A percentile compares a stretch with the other conserved stretches of the same genome.
These are phyloP conservation scores for Lentinus tigrinus DNA, from an alignment of 768 basidiomycete genomes.

Conservation along the genomic window DNA sequence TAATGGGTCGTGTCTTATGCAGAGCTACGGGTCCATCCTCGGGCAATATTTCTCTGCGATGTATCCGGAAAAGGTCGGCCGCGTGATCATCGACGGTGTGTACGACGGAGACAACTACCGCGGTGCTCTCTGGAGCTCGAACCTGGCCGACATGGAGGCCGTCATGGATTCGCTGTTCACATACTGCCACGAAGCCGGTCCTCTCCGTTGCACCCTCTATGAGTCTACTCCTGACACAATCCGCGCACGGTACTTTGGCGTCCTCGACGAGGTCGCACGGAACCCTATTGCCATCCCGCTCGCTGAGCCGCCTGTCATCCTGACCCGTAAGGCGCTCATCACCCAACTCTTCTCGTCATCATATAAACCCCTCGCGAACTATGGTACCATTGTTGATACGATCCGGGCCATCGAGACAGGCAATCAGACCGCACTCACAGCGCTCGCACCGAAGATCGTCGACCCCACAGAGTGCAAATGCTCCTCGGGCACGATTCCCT, in stretches of 20 bases:
- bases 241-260: constrained; percentile 12
- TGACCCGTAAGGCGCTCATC: constrained; percentile 12
- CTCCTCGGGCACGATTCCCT: neutral
- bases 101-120: constrained; percentile 26
- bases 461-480: constrained; percentile 13
- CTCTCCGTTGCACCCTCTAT: constrained; percentile 24
- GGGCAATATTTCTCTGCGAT: constrained; percentile 30
- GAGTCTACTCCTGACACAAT: constrained; percentile 21
- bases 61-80: constrained; percentile 33
- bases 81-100: constrained; percentile 32
- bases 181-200: constrained; percentile 26
- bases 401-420: constrained; percentile 10
- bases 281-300: constrained; percentile 11
- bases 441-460: constrained; percentile 9
- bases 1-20: neutral
- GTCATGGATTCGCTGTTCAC: constrained; percentile 16
- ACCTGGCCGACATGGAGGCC: constrained; percentile 25
- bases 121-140: constrained; percentile 19
- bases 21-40: constrained; percentile 19
- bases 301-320: constrained; percentile 12
- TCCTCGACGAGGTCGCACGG: constrained; percentile 4
- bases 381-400: constrained; percentile 9
- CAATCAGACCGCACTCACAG: constrained; percentile 14
- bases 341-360: constrained; percentile 9
- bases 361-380: constrained; percentile 8